Conservation (phyloP, 257 asterid species). For the Solanum bukasovii region DNA sequence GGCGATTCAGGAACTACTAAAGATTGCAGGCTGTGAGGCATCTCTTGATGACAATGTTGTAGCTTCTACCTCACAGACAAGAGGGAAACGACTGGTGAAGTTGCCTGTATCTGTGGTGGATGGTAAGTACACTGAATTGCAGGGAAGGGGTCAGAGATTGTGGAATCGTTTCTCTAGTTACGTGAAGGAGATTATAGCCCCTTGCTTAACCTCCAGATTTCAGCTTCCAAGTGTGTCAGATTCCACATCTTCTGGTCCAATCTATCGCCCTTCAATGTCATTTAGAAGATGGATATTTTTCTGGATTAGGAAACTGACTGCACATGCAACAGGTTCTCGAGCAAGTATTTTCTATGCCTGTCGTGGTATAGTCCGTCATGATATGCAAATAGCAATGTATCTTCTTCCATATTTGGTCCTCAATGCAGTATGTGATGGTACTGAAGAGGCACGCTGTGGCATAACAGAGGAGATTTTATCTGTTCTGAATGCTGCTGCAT, state of each 20-base stretch:
- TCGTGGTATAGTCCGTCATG: constrained; percentile 96
- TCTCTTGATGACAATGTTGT: constrained; percentile 58
- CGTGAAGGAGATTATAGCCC: constrained; percentile 94
- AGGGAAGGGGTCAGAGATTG: constrained; percentile 71
- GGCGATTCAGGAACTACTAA: constrained; percentile 93
- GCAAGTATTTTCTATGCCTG: constrained; percentile 79
- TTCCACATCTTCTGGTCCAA: constrained; percentile 65
- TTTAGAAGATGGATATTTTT: constrained; percentile 74
- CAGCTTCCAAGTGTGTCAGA: constrained; percentile 60
- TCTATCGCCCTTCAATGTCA: constrained; percentile 81
- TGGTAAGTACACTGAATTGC: constrained; percentile 28
- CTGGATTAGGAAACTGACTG: constrained; percentile 80
- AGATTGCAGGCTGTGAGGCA: constrained; percentile 79
- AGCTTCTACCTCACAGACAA: constrained; percentile 24
- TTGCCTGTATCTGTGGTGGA: constrained; percentile 27
- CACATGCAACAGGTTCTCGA: constrained; percentile 84
- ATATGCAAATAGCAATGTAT: constrained; percentile 90
- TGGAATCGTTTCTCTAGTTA: constrained; percentile 96
- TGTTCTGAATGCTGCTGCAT: constrained; percentile 77
- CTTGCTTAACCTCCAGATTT: constrained; percentile 92
- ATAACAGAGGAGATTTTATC: constrained; percentile 74
- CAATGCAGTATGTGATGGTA: constrained; percentile 85
- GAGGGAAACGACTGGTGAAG: constrained; percentile 24
- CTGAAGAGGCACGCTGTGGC: constrained; percentile 80
- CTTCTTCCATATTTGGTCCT: constrained; percentile 90